Percentiles rank a stretch among this genome's conserved stretches.
Conservation (phyloP, 768 basidiomycete species). For the Crassisporium funariophilum region DNA sequence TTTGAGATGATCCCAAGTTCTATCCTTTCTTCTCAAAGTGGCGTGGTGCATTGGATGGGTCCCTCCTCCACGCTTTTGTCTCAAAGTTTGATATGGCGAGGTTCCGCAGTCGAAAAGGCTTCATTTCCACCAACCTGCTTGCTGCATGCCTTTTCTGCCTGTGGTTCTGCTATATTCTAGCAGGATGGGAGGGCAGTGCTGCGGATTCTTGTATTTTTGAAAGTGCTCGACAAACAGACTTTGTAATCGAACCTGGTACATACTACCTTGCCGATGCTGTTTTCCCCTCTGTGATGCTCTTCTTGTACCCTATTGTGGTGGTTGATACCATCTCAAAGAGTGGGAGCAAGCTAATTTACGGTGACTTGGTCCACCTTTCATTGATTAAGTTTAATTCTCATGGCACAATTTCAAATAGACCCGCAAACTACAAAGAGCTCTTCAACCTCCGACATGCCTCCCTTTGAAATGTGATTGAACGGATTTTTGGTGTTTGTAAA, state of each 20-base stretch:
- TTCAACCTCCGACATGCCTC: constrained; percentile 39
- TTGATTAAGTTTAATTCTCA: constrained; percentile 5
- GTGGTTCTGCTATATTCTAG: constrained; percentile 31
- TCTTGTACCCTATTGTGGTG: constrained; percentile 37
- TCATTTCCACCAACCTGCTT: constrained; percentile 33
- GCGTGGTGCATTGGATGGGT: constrained; percentile 30
- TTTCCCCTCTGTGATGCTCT: constrained; percentile 32
- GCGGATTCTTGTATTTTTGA: constrained; percentile 31
- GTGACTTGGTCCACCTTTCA: constrained; percentile 13
- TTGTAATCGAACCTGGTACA: constrained; percentile 28
- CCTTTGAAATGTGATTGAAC: constrained; percentile 37
- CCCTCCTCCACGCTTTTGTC: constrained; percentile 20
- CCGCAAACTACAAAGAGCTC: constrained; percentile 32
- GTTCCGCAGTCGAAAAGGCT: constrained; percentile 22
- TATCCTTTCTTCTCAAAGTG: constrained; percentile 29
- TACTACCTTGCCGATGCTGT: constrained; percentile 42
- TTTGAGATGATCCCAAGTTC: constrained; percentile 21
- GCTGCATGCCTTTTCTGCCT: constrained; percentile 31
- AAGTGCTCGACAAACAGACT: constrained; percentile 19
- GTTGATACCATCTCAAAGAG: constrained; percentile 39
- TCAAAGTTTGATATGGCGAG: constrained; percentile 12
- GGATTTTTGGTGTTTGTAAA: constrained; percentile 40
- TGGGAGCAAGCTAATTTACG: constrained; percentile 26
- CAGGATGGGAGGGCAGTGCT: constrained; percentile 38
- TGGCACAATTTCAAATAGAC: constrained; percentile 21